phyloP scores from a whole-genome alignment of 352 stramenopile species.

The Globisporangium recalcitrans region DNA sequence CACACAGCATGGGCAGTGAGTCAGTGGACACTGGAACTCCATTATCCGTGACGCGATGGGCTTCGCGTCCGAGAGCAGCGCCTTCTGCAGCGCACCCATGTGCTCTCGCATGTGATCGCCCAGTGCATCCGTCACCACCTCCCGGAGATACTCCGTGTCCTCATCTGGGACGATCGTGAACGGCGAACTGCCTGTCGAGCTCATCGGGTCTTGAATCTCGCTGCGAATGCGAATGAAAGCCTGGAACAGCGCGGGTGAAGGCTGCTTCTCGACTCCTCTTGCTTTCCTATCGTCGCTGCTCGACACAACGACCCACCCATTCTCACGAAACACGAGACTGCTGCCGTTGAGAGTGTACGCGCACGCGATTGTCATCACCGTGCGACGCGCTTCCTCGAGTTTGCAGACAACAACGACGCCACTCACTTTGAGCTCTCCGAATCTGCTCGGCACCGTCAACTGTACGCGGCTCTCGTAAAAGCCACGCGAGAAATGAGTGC shows the following conservation, averaged over 20 bases:
- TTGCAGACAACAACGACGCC: neutral
- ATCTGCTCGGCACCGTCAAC: neutral
- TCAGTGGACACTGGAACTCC: too few species aligned
- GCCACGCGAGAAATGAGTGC: neutral
- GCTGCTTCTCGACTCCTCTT: neutral
- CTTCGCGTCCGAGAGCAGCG: neutral
- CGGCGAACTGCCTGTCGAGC: neutral
- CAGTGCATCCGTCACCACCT: conserved; percentile 4
- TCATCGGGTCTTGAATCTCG: neutral
- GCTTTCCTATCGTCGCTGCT: neutral
- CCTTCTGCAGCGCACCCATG: neutral
- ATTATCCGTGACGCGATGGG: neutral
- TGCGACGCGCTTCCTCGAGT: neutral
- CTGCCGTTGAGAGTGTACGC: neutral
- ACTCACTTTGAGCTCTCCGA: neutral
- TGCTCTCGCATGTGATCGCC: conserved; percentile 8
- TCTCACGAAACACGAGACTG: neutral
- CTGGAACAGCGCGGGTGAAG: neutral
- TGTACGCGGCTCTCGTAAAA: neutral
- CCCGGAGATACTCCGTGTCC: neutral
- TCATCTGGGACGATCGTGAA: neutral
- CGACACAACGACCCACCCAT: neutral
- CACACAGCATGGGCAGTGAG: too few species aligned
- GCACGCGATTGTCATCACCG: neutral
- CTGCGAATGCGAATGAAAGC: neutral